Percentiles rank a stretch among this genome's conserved stretches.
These are phyloP conservation scores for Amanita muscaria DNA, from an alignment of 768 basidiomycete species.

Conservation along the genomic window DNA sequence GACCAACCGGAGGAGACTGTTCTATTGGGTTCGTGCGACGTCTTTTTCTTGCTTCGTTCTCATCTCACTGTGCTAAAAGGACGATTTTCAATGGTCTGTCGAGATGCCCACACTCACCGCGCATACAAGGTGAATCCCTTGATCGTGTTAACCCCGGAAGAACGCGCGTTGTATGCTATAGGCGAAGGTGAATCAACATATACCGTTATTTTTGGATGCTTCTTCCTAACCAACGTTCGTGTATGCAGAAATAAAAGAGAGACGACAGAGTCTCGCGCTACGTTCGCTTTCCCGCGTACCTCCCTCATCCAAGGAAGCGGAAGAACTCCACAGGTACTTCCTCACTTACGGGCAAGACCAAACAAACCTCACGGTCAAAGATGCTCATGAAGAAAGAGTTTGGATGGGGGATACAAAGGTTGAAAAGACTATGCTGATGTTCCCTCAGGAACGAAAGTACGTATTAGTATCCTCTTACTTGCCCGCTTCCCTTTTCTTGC, in stretches of 20 bases:
- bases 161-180: slow-evolving; percentile 50
- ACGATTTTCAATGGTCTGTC: slow-evolving; percentile 88
- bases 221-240: neutral
- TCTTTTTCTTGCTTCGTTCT: neutral
- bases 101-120: slow-evolving; percentile 57
- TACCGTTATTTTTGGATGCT: no score
- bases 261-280: slow-evolving; percentile 43
- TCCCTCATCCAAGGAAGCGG: slow-evolving; percentile 62
- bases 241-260: slow-evolving; percentile 47
- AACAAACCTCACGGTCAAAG: slow-evolving; percentile 9
- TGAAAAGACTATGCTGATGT: slow-evolving; percentile 50
- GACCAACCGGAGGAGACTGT: slow-evolving; percentile 48
- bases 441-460: slow-evolving; percentile 9
- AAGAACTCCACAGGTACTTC: slow-evolving; percentile 59
- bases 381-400: slow-evolving; percentile 30
- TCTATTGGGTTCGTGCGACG: slow-evolving; percentile 42
- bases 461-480: neutral
- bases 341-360: slow-evolving; percentile 44
- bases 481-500: neutral
- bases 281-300: slow-evolving; percentile 65
- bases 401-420: slow-evolving; percentile 70
- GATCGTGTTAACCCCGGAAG: slow-evolving; percentile 49
- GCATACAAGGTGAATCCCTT: slow-evolving; percentile 60
- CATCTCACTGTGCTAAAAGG: slow-evolving; percentile 31
- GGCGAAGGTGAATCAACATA: slow-evolving; percentile 48